Percentiles rank a stretch among this genome's conserved stretches.
Conservation (phyloP, 2,329 filamentous ascomycete genomes). For the Fonsecaea erecta region DNA sequence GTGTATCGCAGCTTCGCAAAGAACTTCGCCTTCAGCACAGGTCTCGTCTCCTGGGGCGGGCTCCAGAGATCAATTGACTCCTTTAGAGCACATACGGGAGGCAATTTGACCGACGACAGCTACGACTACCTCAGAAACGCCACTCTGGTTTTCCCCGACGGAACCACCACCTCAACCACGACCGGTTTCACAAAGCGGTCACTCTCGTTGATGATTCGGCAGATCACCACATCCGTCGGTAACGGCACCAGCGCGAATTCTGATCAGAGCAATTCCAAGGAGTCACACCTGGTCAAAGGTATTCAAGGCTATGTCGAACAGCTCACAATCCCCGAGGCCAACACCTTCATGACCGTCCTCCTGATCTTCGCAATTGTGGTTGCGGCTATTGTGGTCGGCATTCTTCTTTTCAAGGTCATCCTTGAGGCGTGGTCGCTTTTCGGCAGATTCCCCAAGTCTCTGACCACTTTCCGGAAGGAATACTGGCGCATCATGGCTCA, state of each 20-base stretch:
- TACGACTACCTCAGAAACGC: constrained; percentile 74
- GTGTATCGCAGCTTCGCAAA: constrained; percentile 88
- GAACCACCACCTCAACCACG: constrained; percentile 55
- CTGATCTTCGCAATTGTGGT: constrained; percentile 87
- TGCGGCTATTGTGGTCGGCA: constrained; percentile 79
- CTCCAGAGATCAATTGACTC: constrained; percentile 82
- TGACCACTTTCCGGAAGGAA: constrained; percentile 86
- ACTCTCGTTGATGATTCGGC: constrained; percentile 60
- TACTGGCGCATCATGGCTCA: constrained; percentile 94
- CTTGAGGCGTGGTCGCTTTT: constrained; percentile 91
- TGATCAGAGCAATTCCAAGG: constrained; percentile 46
- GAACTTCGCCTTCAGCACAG: constrained; percentile 92
- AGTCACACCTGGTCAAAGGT: constrained; percentile 67
- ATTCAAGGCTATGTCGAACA: constrained; percentile 84
- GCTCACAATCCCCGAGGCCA: constrained; percentile 80
- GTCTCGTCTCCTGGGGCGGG: constrained; percentile 78
- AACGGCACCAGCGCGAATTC: constrained; percentile 36
- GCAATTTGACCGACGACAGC: constrained; percentile 81
- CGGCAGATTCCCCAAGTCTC: constrained; percentile 77
- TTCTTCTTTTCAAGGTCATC: constrained; percentile 87
- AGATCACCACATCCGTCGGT: constrained; percentile 50
- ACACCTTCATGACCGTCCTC: constrained; percentile 95
- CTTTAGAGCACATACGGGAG: constrained; percentile 80
- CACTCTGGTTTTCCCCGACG: constrained; percentile 72
- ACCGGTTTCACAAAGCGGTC: constrained; percentile 60